Percentiles rank a stretch among this genome's conserved stretches.
Evolutionary conservation across 2,329 filamentous ascomycete species (phyloP).

Genomic region (Teratosphaeria viscida): DNA sequence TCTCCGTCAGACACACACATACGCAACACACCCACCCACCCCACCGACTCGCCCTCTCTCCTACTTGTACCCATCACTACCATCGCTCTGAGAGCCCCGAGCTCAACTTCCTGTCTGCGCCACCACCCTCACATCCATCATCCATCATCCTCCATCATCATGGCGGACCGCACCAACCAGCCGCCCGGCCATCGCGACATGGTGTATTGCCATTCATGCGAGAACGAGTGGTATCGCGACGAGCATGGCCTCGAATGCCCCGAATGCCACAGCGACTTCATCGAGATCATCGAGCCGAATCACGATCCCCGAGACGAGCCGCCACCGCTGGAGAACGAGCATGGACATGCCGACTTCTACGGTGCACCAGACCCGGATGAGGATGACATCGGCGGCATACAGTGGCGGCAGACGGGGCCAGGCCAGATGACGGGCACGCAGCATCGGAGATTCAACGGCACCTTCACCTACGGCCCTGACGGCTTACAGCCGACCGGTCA

Average conservation of each 20-base stretch:
- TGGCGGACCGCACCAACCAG: background rate
- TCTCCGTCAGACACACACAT: background rate
- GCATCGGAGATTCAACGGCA: conserved; percentile 28
- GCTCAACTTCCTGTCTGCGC: background rate
- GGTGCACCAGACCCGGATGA: conserved; percentile 39
- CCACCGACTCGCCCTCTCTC: background rate
- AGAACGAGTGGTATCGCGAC: conserved; percentile 69
- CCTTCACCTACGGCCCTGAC: conserved; percentile 4
- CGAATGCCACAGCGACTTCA: conserved; percentile 65
- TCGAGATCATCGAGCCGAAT: conserved; percentile 57
- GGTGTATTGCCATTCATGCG: conserved; percentile 77
- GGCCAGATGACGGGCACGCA: conserved; percentile 24
- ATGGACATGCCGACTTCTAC: conserved; percentile 20
- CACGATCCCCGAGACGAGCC: conserved; percentile 51
- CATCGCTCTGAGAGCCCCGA: background rate
- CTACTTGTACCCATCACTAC: background rate
- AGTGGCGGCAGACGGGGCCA: conserved; percentile 22
- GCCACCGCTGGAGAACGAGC: conserved; percentile 1
- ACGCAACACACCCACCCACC: background rate
- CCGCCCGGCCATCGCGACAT: conserved; percentile 47
- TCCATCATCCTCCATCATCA: background rate
- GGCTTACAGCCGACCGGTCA: conserved; percentile 10
- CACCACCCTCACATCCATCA: background rate
- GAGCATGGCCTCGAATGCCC: conserved; percentile 63
- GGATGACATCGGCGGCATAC: conserved; percentile 25